These are phyloP conservation scores for Monilinia aucupariae DNA, from an alignment of 2,329 filamentous ascomycete genomes.

Conservation along the genomic window DNA sequence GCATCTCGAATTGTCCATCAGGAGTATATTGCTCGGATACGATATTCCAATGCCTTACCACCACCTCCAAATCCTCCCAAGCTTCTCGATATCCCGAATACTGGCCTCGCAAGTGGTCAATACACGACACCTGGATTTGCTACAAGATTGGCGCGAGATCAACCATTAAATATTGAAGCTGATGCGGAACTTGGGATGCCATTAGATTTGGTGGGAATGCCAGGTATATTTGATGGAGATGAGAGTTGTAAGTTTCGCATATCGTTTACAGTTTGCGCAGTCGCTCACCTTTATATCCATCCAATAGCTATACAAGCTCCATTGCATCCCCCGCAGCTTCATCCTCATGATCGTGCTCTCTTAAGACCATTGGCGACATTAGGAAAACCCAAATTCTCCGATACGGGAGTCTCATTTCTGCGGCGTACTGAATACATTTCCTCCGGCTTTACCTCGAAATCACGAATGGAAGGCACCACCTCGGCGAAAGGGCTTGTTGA, in stretches of 20 bases:
- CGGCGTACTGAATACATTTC: slow-evolving; percentile 95
- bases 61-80: slow-evolving; percentile 93
- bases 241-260: slow-evolving; percentile 67
- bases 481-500: slow-evolving; percentile 46
- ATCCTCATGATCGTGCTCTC: slow-evolving; percentile 78
- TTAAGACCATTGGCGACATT: slow-evolving; percentile 78
- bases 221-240: slow-evolving; percentile 89
- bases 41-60: slow-evolving; percentile 92
- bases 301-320: slow-evolving; percentile 72
- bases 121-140: slow-evolving; percentile 90
- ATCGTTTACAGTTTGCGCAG: slow-evolving; percentile 16
- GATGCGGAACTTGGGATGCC: slow-evolving; percentile 98
- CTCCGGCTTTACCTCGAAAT: slow-evolving; percentile 45
- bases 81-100: slow-evolving; percentile 93
- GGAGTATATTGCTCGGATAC: slow-evolving; percentile 93
- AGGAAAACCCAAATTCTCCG: slow-evolving; percentile 73
- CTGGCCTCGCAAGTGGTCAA: slow-evolving; percentile 76
- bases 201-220: slow-evolving; percentile 89
- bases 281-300: slow-evolving; percentile 24
- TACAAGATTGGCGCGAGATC: slow-evolving; percentile 80
- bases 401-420: slow-evolving; percentile 83
- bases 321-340: slow-evolving; percentile 62
- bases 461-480: slow-evolving; percentile 46
- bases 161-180: slow-evolving; percentile 92
- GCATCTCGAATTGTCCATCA: slow-evolving; percentile 60